phyloP scores from a whole-genome alignment of 805 yeast genomes.

The Metschnikowia gelsemii region DNA sequence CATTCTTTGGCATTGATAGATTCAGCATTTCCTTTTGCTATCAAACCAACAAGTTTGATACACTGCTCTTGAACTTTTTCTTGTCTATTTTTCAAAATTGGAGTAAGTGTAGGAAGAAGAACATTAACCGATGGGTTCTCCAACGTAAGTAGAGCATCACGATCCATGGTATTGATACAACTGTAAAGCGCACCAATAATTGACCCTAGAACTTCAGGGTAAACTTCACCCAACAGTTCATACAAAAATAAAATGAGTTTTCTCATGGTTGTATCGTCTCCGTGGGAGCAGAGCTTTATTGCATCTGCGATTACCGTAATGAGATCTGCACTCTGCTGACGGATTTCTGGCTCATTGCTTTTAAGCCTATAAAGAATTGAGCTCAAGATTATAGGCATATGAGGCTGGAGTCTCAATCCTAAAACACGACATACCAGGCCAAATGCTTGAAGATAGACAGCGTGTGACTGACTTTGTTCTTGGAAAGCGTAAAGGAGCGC shows the following conservation, averaged over 20 bases:
- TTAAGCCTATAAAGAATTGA: slow-evolving; percentile 70
- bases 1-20: slow-evolving; percentile 89
- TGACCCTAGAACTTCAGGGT: slow-evolving; percentile 90
- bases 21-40: slow-evolving; percentile 79
- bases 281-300: slow-evolving; percentile 55
- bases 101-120: slow-evolving; percentile 83
- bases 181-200: slow-evolving; percentile 67
- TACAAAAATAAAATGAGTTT: slow-evolving; percentile 75
- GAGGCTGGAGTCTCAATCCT: slow-evolving; percentile 66
- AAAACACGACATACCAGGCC: slow-evolving; percentile 62
- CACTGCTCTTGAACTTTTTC: slow-evolving; percentile 87
- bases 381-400: slow-evolving; percentile 68
- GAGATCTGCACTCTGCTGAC: slow-evolving; percentile 84
- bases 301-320: slow-evolving; percentile 65
- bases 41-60: slow-evolving; percentile 73
- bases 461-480: slow-evolving; percentile 63
- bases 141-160: slow-evolving; percentile 51
- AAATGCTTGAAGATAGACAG: slow-evolving; percentile 58
- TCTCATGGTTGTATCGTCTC: slow-evolving; percentile 57
- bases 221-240: slow-evolving; percentile 92
- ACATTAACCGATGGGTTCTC: slow-evolving; percentile 74
- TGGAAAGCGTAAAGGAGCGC: slow-evolving; percentile 80
- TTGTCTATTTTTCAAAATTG: slow-evolving; percentile 84
- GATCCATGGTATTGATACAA: slow-evolving; percentile 60
- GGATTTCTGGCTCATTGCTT: slow-evolving; percentile 64